These are phyloP conservation scores for Cystobasidium pallidum DNA, from an alignment of 1,284 basidiomycete species.

Conservation along the genomic window DNA sequence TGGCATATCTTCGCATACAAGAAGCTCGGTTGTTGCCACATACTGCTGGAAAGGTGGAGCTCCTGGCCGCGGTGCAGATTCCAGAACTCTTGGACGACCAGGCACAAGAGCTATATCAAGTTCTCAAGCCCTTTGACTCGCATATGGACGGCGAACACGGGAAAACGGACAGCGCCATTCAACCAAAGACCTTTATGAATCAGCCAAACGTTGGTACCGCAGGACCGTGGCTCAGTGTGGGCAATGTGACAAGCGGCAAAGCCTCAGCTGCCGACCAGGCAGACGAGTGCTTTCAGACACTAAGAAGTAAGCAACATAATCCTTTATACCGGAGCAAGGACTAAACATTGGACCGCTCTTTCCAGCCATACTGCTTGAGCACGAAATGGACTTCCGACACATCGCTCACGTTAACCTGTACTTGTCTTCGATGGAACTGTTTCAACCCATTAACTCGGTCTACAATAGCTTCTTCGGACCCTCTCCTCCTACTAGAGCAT, in stretches of 20 bases:
- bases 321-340: no score
- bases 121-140: not conserved
- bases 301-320: slow-evolving; percentile 65
- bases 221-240: slow-evolving; percentile 41
- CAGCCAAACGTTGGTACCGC: not conserved
- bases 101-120: slow-evolving; percentile 32
- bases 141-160: no score
- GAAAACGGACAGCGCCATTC: no score
- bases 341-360: no score
- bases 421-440: slow-evolving; percentile 77
- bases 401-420: slow-evolving; percentile 80
- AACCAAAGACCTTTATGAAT: not conserved
- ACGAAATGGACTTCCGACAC: slow-evolving; percentile 62
- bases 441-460: slow-evolving; percentile 73
- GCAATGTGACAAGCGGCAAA: slow-evolving; percentile 8
- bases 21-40: slow-evolving; percentile 63
- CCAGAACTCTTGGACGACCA: slow-evolving; percentile 65
- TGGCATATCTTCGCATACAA: slow-evolving; percentile 82
- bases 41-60: slow-evolving; percentile 44
- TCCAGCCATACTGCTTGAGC: no score
- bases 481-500: slow-evolving; percentile 90
- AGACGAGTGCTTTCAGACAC: slow-evolving; percentile 44
- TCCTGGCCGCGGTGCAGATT: slow-evolving; percentile 47
- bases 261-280: slow-evolving; percentile 45
- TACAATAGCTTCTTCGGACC: slow-evolving; percentile 83